Base-by-base conservation (phyloP, 768 basidiomycete species). In the Cyclocybe cylindracea region DNA sequence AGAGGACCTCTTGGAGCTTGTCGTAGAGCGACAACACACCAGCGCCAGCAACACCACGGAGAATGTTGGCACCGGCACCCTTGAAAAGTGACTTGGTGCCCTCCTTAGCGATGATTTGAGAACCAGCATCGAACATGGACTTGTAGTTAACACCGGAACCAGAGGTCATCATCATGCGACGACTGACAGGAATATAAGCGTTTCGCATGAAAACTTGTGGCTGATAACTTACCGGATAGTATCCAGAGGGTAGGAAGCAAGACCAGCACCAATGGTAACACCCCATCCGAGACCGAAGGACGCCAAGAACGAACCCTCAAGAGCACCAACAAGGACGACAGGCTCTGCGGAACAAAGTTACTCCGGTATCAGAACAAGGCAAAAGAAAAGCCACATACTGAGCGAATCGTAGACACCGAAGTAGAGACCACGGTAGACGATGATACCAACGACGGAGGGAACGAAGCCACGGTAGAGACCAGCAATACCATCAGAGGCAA, bases 121-220 rank as follows among this genome's bases (percentile, higher is more conserved):
- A 82, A 55, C 86, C 93, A 68, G 95, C 95, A 67, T 98, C 95
- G 73, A 96, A 89, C 94, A 98, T 98, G 62, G 91, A 92, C 83
- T 95, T 96, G 88, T 98, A 98, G 87, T 98, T 94, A 55, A 89
- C 85, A 65, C 84, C 83, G 65, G 85, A 88, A 64, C 96, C 97
- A 18, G 96, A 98, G 35, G 97, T 98, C 96, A 98, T 98, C 97
- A 99, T 99, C 97, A 99, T 99, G 64, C 97, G 94, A 88, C 97
- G 95, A 88, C 96, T 95, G 63, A 59, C 68, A 41, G 18, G 10
- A 62, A 65, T 16, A 64, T 57, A 55, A 59, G 44, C 24, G 51
- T 13, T 48, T 39, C 39, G 8, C 10, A 6, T 33, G 39, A 10
- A 8, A 65, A 55, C 46, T 4, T 9, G 51, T 46, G 49, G n/a